Conservation (phyloP, 208 protist species). For the Leishmania tropica region DNA sequence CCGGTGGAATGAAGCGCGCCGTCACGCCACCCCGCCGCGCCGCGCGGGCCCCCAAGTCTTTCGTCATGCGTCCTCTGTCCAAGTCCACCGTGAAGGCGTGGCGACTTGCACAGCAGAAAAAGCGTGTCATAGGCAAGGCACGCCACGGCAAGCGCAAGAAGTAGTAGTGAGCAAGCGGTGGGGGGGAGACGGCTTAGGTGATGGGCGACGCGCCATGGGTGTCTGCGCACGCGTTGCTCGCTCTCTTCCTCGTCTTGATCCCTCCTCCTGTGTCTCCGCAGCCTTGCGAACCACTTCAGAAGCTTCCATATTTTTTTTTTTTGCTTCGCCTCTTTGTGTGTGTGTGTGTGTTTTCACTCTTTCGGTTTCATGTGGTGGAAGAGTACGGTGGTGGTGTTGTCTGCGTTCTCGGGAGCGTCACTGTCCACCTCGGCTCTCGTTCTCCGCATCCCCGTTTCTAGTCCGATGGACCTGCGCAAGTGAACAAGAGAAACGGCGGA, state of each 20-base stretch:
- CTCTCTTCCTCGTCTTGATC: not conserved
- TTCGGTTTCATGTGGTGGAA: not conserved
- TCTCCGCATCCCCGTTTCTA: not conserved
- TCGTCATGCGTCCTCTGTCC: not conserved
- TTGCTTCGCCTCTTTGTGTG: not conserved
- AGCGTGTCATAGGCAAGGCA: not conserved
- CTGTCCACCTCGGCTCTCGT: not conserved
- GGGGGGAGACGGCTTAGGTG: too few relatives aligned
- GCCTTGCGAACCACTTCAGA: not conserved
- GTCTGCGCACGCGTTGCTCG: not conserved
- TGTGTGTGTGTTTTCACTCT: not conserved
- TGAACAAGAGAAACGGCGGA: not conserved
- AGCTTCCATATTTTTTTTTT: not conserved
- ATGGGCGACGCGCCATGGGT: not conserved
- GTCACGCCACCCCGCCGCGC: too few relatives aligned
- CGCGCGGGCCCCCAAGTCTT: not conserved
- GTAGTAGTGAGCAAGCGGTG: not conserved
- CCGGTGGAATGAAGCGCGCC: too few relatives aligned
- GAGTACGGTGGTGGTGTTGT: not conserved
- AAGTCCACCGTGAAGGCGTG: not conserved
- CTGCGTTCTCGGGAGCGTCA: not conserved
- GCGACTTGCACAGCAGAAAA: conserved; percentile 1
- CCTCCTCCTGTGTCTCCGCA: not conserved
- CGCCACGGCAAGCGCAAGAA: not conserved
- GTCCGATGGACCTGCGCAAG: not conserved